Evolutionary conservation across 2,329 filamentous ascomycete genomes (phyloP), one percentile per base, ranked within the genome.

Genomic region (Trichophyton verrucosum): DNA sequence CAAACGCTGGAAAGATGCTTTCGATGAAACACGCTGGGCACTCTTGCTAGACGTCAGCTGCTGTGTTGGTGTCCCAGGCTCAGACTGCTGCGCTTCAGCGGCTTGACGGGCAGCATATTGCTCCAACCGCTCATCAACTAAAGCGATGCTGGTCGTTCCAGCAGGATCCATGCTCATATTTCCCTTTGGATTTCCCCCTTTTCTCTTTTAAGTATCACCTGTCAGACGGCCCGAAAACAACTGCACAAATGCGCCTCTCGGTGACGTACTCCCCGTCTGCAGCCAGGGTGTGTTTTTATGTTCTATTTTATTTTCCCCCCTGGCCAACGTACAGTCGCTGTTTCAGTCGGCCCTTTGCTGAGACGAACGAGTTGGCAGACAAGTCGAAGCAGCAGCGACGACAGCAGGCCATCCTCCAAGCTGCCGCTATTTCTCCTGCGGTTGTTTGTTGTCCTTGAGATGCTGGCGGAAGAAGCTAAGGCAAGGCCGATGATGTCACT

Each of bases 1-100:
- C 66, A 86, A 80, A 66, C 78, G 79, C 68, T 82, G 81, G 53
- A 59, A 64, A 17, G 55, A 24, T 22, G 55, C 17, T 8, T 57
- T 33, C 11, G 55, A 38, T 24, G n/a, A n/a, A 15, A 24, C 44
- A 40, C 49, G 49, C 38, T 15, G 55, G 22, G 33, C 30, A 24
- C 30, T 33, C 20, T 20, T 57, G 17, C 5, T 17, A 9, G 17
- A 8, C 2, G 17, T 22, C 7, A 9, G 55, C n/a, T 38, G 55
- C 22, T 17, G 15, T 7, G 17, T 51, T 30, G 24, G 15, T 13
- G 24, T 42, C 38, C 15, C 17, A n/a, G 55, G 20, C 38, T 40
- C 55, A 42, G 55, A 13, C 33, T 27, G 24, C n/a, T 27, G 24
- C n/a, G 15, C 51, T 24, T 56, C 51, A 4, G 11, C 51, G 3